Evolutionary conservation across 805 yeast species (phyloP).

Genomic region (Hanseniaspora taiwanica): DNA sequence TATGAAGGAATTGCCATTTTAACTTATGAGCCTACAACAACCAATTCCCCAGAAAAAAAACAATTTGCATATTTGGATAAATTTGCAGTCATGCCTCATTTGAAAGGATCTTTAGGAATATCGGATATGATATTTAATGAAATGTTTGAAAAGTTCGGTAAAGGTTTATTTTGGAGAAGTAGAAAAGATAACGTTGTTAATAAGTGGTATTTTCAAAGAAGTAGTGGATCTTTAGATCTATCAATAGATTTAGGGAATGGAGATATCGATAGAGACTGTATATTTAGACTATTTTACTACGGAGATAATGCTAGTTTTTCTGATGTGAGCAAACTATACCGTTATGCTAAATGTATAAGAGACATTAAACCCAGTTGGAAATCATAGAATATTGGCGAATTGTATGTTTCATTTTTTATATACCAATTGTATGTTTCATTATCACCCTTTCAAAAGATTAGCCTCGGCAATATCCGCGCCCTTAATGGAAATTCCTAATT

Average conservation of each 20-base stretch:
- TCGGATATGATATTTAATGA: slow-evolving; percentile 88
- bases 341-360: slow-evolving; percentile 19
- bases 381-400: slow-evolving; percentile 1
- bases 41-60: slow-evolving; percentile 15
- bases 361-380: slow-evolving; percentile 26
- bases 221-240: slow-evolving; percentile 51
- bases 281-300: slow-evolving; percentile 29
- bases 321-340: slow-evolving; percentile 12
- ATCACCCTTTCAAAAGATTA: no score
- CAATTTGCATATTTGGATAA: slow-evolving; percentile 76
- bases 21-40: slow-evolving; percentile 53
- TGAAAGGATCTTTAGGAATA: slow-evolving; percentile 86
- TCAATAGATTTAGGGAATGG: slow-evolving; percentile 24
- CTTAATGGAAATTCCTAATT: no score
- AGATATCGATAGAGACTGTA: slow-evolving; percentile 17
- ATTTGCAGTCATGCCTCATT: slow-evolving; percentile 71
- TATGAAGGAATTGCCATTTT: slow-evolving; percentile 92
- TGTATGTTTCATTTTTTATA: no score
- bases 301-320: slow-evolving; percentile 20
- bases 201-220: slow-evolving; percentile 94
- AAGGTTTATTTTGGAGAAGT: slow-evolving; percentile 77
- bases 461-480: no score
- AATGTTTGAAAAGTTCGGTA: slow-evolving; percentile 51
- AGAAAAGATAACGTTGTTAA: slow-evolving; percentile 79
- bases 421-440: no score